These are phyloP conservation scores for Dorcoceras hygrometricum DNA, from an alignment of 257 asterid species.

Conservation along the genomic window DNA sequence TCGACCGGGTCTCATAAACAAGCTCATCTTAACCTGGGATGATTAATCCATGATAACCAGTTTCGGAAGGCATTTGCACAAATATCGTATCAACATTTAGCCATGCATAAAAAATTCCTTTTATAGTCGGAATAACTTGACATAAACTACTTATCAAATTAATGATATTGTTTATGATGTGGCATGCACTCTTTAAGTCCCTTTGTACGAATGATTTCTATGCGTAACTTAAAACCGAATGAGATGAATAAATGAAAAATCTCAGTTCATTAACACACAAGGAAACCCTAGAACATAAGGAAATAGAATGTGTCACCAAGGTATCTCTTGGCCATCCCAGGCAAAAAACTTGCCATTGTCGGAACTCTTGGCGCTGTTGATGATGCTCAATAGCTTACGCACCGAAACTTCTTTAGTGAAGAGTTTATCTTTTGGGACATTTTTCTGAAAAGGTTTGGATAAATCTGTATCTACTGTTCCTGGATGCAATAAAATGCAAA, in stretches of 20 bases:
- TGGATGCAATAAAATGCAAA: slow-evolving; percentile 87
- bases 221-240: no score
- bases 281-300: not conserved
- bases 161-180: no score
- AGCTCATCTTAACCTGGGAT: no score
- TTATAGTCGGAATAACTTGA: no score
- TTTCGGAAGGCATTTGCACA: no score
- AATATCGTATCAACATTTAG: no score
- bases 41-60: no score
- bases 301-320: slow-evolving; percentile 48
- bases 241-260: not conserved
- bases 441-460: slow-evolving; percentile 80
- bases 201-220: no score
- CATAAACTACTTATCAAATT: no score
- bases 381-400: slow-evolving; percentile 64
- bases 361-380: slow-evolving; percentile 40
- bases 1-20: no score
- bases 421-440: slow-evolving; percentile 75
- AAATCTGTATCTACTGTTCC: slow-evolving; percentile 97
- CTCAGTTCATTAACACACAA: not conserved
- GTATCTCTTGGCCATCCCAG: slow-evolving; percentile 93
- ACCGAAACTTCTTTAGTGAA: slow-evolving; percentile 82
- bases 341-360: slow-evolving; percentile 93
- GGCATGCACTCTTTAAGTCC: no score
- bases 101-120: no score